Conservation (phyloP, 2,329 filamentous ascomycete species). For the Orbilia quercus region DNA sequence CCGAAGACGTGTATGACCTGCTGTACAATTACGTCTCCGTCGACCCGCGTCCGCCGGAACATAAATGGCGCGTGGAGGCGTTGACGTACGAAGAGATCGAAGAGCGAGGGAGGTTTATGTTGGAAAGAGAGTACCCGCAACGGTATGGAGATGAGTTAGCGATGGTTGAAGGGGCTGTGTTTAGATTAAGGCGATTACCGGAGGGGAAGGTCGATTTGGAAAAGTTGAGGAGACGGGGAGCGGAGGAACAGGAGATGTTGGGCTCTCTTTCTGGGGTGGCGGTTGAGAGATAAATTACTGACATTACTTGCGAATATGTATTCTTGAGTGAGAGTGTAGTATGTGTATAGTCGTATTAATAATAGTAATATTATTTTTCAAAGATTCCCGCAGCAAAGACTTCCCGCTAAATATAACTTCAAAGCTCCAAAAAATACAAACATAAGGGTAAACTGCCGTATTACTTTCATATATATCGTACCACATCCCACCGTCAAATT, state of each 20-base stretch:
- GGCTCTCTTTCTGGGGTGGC: neutral
- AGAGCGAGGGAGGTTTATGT: conserved; percentile 17
- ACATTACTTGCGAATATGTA: no score
- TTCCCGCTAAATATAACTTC: conserved; percentile 29
- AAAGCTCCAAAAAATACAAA: conserved; percentile 1
- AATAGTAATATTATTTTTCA: neutral
- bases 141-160: neutral
- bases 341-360: neutral
- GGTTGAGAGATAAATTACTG: neutral
- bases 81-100: conserved; percentile 28
- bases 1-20: conserved; percentile 19
- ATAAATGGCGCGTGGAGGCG: conserved; percentile 23
- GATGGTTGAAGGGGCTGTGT: conserved; percentile 37
- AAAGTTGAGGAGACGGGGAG: conserved; percentile 8
- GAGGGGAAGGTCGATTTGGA: neutral
- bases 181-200: conserved; percentile 18
- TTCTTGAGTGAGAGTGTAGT: neutral
- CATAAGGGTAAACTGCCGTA: neutral
- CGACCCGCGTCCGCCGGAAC: neutral
- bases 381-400: neutral
- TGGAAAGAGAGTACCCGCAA: conserved; percentile 1
- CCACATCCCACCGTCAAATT: no score
- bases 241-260: conserved; percentile 25
- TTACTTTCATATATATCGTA: no score
- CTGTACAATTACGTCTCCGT: conserved; percentile 25